Evolutionary conservation across 2,329 filamentous ascomycete genomes (phyloP).

Genomic region (Ophiostoma perfectum): DNA sequence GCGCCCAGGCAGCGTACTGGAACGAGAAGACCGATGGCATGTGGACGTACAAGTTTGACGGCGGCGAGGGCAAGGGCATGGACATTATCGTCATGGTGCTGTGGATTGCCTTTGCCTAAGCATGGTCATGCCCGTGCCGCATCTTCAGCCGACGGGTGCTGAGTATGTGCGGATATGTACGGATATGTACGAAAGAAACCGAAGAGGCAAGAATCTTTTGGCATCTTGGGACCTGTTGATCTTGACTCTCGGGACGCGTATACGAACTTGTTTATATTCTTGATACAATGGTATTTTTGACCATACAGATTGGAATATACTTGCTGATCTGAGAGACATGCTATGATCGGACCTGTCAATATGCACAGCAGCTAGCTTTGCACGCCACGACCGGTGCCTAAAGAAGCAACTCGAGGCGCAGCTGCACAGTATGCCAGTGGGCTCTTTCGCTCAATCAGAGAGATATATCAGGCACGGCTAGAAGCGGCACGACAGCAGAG

Average conservation of each 20-base stretch:
- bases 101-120: constrained; percentile 58
- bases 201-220: too few species aligned
- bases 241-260: not conserved
- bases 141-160: too few species aligned
- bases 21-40: constrained; percentile 86
- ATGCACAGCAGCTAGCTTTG: not conserved
- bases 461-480: not conserved
- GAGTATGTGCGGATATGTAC: not conserved
- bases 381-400: too few species aligned
- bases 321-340: too few species aligned
- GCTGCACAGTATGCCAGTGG: too few species aligned
- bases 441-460: not conserved
- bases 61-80: constrained; percentile 59
- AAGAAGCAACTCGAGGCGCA: too few species aligned
- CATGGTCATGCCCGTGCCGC: too few species aligned
- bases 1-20: constrained; percentile 79
- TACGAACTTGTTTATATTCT: not conserved
- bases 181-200: not conserved
- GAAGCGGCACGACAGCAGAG: not conserved
- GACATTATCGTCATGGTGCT: constrained; percentile 68
- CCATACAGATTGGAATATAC: not conserved
- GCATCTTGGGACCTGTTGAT: not conserved
- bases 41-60: constrained; percentile 83
- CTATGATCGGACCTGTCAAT: too few species aligned
- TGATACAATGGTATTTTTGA: not conserved